Conservation (phyloP, 371 early-diverging fungal species). For the Haplosporangium sp. region DNA sequence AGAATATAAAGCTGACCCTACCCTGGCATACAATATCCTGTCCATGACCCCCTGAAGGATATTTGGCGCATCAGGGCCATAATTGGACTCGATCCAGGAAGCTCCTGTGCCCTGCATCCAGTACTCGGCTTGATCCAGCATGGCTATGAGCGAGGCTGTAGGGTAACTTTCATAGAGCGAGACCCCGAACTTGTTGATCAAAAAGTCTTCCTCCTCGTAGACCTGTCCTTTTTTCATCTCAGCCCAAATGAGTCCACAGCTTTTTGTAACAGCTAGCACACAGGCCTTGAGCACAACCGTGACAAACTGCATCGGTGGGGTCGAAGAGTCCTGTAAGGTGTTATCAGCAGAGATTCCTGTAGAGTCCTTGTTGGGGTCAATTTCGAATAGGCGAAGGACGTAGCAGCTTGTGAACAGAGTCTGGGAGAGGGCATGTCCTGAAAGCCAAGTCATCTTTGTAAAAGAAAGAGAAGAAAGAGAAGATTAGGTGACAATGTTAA, state of each 20-base stretch:
- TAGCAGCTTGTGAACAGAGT: constrained; percentile 80
- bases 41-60: constrained; percentile 17
- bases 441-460: constrained; percentile 77
- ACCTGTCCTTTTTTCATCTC: constrained; percentile 75
- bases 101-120: constrained; percentile 44
- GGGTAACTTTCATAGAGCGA: constrained; percentile 66
- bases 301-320: constrained; percentile 51
- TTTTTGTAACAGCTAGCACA: constrained; percentile 64
- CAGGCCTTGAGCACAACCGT: constrained; percentile 63
- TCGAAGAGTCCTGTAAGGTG: not conserved
- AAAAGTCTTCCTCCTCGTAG: constrained; percentile 82
- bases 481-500: not conserved
- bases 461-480: not conserved
- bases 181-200: constrained; percentile 71
- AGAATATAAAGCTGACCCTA: constrained; percentile 13
- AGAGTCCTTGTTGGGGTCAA: constrained; percentile 45
- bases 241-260: constrained; percentile 66
- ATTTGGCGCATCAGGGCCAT: constrained; percentile 19
- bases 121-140: constrained; percentile 61
- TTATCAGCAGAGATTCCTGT: not conserved
- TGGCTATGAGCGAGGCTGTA: constrained; percentile 57
- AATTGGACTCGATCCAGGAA: constrained; percentile 34
- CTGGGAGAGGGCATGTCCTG: constrained; percentile 78
- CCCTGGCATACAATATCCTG: constrained; percentile 34
- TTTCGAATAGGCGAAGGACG: constrained; percentile 62